Base-by-base conservation (phyloP, 2,329 filamentous ascomycete species). In the Ophiocordyceps camponoti-floridani region DNA sequence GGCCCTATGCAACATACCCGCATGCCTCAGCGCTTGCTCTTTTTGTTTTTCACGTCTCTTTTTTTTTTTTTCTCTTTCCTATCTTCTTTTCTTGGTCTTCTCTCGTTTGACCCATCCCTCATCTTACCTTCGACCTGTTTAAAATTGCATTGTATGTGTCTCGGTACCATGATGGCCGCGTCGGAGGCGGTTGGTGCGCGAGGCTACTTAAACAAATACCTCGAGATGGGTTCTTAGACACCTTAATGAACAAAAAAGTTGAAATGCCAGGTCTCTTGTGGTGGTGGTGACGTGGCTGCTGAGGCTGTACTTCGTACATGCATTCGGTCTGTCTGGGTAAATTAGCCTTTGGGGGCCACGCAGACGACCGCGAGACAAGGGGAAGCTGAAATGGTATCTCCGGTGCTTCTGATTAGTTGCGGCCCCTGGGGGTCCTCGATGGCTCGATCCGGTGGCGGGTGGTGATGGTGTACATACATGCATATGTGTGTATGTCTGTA, bases 131-230 rank as follows among this genome's bases (percentile, higher is more conserved):
- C 35, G 14, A 37, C 42, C 30, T 43, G 59, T 63, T 58, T 54
- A 62, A 23, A 62, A 60, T 62, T 62, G 55, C 55, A 57, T 52
- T 57, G 58, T 61, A 61, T 51, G 60, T 57, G 56, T 61, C 56
- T 53, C 55, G 55, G 51, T 49, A 54, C 57, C 27, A 35, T 16
- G 28, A 35, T 35, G 18, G 42, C 27, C 41, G 30, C 41, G 30
- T 42, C 28, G 28, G 28, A 9, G 28, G 28, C 37, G n/a, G 27
- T 52, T 57, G 53, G 56, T 54, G 56, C 53, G 56, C 54, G 52
- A 56, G 54, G 57, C 53, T 53, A 56, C 54, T 54, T 53, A 58
- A 51, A 53, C 58, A 57, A 61, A 59, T 58, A 56, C 54, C 56
- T 60, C 62, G 56, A 57, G 50, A 54, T 53, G 50, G 56, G 45